phyloP scores from a whole-genome alignment of 768 basidiomycete species.

The Leccinum longicurvipes region DNA sequence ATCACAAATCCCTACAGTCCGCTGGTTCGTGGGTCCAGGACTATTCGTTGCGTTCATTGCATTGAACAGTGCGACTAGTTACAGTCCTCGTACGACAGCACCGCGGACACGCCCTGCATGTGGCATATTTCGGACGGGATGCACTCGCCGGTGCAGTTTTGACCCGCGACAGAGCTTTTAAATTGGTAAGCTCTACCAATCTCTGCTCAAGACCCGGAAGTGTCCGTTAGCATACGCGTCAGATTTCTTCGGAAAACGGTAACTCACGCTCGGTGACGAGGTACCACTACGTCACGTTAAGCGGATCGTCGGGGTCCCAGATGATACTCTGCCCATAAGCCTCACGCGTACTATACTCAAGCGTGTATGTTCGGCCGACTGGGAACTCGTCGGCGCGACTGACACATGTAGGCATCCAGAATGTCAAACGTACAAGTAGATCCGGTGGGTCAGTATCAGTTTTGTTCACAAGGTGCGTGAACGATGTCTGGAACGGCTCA shows the following conservation, averaged over 20 bases:
- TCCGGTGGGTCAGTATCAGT: not conserved
- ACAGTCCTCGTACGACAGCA: conserved; percentile 58
- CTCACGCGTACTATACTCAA: conserved; percentile 67
- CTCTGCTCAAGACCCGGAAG: conserved; percentile 9
- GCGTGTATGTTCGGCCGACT: conserved; percentile 53
- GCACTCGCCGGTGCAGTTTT: conserved; percentile 55
- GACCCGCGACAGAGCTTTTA: conserved; percentile 55
- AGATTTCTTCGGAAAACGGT: not conserved
- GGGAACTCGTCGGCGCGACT: conserved; percentile 58
- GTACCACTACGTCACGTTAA: conserved; percentile 83
- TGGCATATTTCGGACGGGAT: conserved; percentile 63
- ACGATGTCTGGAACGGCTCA: conserved; percentile 9
- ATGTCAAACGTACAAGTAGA: conserved; percentile 66
- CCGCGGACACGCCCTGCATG: conserved; percentile 64
- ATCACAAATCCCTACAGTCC: not conserved
- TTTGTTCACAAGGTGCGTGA: not conserved
- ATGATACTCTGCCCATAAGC: conserved; percentile 53
- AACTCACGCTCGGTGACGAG: conserved; percentile 62
- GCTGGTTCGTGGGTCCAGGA: not conserved
- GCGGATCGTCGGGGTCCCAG: conserved; percentile 60
- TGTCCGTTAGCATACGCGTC: not conserved
- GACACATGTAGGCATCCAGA: conserved; percentile 69
- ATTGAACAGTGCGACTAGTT: conserved; percentile 59
- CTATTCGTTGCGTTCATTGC: conserved; percentile 24
- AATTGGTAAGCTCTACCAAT: conserved; percentile 50